Base-by-base conservation (phyloP, 2,329 filamentous ascomycete species). In the Elsinoe arachidis region DNA sequence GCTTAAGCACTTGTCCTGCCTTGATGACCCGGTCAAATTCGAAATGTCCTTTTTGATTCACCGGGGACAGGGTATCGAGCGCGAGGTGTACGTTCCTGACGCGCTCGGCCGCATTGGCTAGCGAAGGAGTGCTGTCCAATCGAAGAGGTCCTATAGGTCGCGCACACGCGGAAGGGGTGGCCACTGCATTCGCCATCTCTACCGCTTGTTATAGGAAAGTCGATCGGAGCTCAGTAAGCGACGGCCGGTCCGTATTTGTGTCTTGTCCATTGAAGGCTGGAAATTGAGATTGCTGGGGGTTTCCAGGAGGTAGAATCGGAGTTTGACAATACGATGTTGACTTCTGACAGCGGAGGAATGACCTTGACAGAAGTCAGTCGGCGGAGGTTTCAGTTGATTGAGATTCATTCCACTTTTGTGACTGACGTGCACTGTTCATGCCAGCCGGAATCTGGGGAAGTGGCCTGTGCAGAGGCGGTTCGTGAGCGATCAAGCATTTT, bases 11-110 rank as follows among this genome's bases (percentile, higher is more conserved):
- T 63, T 86, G 87, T 59, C 92, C 91, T 58, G 86, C 84, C 75
- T 95, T 97, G 70, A 97, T 81, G 57, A 97, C 88, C 53, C 90
- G 86, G 72, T 99, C 93, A 67, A 95, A 95, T 67, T 93, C 91
- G 70, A 96, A 99, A 72, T 90, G 93, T 61, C 93, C 93, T 72
- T 95, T 91, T 72, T 95, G 86, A 69, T 92, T 95, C 62, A 97
- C 90, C 3, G 90, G 89, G 30, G 89, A 93, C 67, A 90, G 84
- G 14, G 84, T 78, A 62, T 87, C 83, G 43, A 86, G 68, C 23
- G 75, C 76, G 23, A 82, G 71, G 63, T 81, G 78, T 57, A 73
- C 73, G 21, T 57, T 47, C 19, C 56, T 57, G 43, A 61, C 55
- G n/a, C 37, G 52, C 11, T 47, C 41, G 12, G 54, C 30, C 9